A percentile compares a stretch with the other conserved stretches of the same genome.
These are phyloP conservation scores for Cryptococcus sp. DNA, from an alignment of 1,284 basidiomycete genomes.

Conservation along the genomic window DNA sequence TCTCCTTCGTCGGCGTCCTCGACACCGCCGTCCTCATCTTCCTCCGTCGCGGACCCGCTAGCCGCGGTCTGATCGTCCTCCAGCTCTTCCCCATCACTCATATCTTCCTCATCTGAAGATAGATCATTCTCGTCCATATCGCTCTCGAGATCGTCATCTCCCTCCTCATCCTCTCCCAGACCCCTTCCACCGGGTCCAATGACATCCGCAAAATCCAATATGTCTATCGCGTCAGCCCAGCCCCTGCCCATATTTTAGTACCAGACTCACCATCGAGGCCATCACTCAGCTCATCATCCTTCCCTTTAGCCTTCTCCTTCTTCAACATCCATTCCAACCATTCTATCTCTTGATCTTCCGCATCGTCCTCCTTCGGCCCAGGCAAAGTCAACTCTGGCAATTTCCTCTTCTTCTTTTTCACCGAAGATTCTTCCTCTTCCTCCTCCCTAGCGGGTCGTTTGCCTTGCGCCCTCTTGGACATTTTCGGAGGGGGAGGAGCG, in stretches of 20 bases:
- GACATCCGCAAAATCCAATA: constrained; percentile 48
- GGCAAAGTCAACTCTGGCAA: constrained; percentile 5
- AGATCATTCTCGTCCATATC: constrained; percentile 6
- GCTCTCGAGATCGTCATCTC: constrained; percentile 8
- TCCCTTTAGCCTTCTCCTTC: constrained; percentile 50
- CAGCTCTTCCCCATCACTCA: constrained; percentile 7
- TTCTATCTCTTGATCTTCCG: constrained; percentile 59
- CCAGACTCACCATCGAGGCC: constrained; percentile 58
- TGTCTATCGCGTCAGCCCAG: constrained; percentile 46
- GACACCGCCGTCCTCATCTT: background rate
- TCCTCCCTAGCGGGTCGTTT: constrained; percentile 13
- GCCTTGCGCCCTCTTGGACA: constrained; percentile 1
- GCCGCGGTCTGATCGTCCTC: background rate
- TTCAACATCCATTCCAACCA: constrained; percentile 65
- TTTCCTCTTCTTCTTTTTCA: constrained; percentile 7
- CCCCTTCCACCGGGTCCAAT: constrained; percentile 31
- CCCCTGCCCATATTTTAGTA: background rate
- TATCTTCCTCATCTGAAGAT: background rate
- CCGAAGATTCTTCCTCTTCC: constrained; percentile 7
- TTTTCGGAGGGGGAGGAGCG: background rate
- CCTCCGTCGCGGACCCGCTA: background rate
- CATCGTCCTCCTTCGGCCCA: background rate
- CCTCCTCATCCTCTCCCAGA: constrained; percentile 6
- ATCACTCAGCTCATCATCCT: constrained; percentile 44
- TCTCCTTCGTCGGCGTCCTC: constrained; percentile 7